Conservation (phyloP, 306 rosid species). For the Cucurbita ficifolia region DNA sequence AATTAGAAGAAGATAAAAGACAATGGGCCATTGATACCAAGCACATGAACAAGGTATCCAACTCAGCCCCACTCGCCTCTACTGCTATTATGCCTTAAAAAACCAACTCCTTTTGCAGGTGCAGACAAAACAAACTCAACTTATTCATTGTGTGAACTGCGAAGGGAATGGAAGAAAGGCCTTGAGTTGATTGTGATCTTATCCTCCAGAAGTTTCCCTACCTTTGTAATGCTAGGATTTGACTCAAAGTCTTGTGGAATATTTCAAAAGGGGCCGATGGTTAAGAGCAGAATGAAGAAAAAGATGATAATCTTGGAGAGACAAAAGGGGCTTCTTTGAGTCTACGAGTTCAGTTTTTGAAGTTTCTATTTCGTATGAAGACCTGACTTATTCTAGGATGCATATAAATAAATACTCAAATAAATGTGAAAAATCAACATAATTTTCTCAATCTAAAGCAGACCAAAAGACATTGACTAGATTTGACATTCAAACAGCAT, state of each 20-base stretch:
- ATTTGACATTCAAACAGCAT: background rate
- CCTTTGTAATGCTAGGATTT: background rate
- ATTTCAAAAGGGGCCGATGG: background rate
- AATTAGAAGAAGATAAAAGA: background rate
- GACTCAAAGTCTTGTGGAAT: background rate
- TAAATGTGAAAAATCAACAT: background rate
- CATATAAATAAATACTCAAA: background rate
- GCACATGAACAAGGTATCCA: constrained; percentile 1
- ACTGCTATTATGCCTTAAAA: background rate
- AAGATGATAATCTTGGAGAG: background rate
- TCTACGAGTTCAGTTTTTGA: background rate
- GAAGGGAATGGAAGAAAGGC: background rate
- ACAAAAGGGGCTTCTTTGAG: background rate
- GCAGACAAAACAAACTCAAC: background rate
- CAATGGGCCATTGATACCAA: background rate
- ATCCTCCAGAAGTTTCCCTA: background rate
- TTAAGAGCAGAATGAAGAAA: background rate
- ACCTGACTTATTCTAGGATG: background rate
- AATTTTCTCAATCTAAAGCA: background rate
- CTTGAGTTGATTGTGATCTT: background rate
- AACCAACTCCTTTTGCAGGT: background rate
- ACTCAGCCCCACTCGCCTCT: background rate
- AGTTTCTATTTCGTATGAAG: background rate
- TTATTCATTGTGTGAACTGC: background rate
- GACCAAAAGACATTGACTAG: background rate